phyloP scores from a whole-genome alignment of 2,329 filamentous ascomycete species.

The Penicillium griseofulvum region DNA sequence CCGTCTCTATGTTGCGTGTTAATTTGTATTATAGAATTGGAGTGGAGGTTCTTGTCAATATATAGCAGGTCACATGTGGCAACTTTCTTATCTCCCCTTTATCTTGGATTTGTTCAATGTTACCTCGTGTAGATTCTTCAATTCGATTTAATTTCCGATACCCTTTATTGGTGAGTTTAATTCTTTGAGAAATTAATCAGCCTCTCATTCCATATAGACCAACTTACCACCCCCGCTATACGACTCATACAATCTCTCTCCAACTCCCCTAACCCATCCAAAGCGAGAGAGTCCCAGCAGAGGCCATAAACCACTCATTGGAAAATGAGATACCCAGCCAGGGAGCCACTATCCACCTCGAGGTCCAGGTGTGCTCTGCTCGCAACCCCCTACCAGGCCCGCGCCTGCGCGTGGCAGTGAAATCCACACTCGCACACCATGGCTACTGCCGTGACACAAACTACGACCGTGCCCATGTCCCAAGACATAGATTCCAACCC shows the following conservation, averaged over 20 bases:
- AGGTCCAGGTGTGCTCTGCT: slow-evolving; percentile 25
- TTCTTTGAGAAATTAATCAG: background rate
- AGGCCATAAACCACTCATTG: slow-evolving; percentile 18
- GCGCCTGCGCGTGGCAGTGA: slow-evolving; percentile 25
- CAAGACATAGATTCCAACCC: background rate
- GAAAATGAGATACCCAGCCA: slow-evolving; percentile 35
- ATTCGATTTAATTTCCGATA: background rate
- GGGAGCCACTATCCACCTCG: slow-evolving; percentile 23
- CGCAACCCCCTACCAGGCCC: slow-evolving; percentile 9
- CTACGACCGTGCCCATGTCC: slow-evolving; percentile 6
- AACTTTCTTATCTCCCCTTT: background rate
- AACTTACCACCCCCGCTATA: background rate
- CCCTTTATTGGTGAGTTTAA: background rate
- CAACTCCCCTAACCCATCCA: background rate
- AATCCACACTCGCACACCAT: background rate
- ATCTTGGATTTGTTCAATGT: too few relatives aligned
- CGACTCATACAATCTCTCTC: background rate
- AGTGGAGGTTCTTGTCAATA: background rate
- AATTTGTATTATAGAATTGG: background rate
- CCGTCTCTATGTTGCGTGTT: background rate
- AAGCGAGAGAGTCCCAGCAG: background rate
- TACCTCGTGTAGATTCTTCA: too few relatives aligned
- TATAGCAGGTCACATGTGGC: background rate
- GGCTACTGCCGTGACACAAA: slow-evolving; percentile 18
- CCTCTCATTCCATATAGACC: background rate